A percentile compares a stretch with the other conserved stretches of the same genome.
Conservation (phyloP, 1,139 yeast species). For the Trichomonascaceae sp. region DNA sequence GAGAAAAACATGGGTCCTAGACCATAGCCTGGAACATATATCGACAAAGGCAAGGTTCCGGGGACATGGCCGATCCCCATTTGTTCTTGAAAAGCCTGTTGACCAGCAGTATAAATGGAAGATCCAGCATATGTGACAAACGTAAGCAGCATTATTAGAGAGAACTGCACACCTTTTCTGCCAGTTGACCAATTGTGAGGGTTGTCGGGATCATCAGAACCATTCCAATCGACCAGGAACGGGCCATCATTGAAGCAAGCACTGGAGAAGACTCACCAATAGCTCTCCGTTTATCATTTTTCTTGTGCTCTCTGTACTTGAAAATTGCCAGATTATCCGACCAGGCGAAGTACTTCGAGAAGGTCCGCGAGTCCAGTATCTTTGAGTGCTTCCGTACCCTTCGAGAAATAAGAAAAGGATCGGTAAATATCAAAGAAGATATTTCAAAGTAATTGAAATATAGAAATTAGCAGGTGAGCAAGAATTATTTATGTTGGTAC, state of each 20-base stretch:
- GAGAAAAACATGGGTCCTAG: slow-evolving; percentile 49
- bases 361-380: too few species aligned
- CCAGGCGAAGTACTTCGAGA: too few species aligned
- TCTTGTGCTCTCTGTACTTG: background rate
- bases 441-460: too few species aligned
- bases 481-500: too few species aligned
- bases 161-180: slow-evolving; percentile 36
- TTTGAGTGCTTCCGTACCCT: too few species aligned
- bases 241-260: too few species aligned
- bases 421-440: too few species aligned
- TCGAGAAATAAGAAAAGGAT: too few species aligned
- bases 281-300: too few species aligned
- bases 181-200: slow-evolving; percentile 49
- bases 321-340: too few species aligned
- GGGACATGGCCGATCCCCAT: slow-evolving; percentile 40
- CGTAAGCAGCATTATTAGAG: slow-evolving; percentile 42
- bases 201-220: slow-evolving; percentile 48
- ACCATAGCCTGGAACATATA: slow-evolving; percentile 53
- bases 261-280: too few species aligned
- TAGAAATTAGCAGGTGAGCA: too few species aligned
- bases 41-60: slow-evolving; percentile 45
- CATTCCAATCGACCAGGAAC: slow-evolving; percentile 39
- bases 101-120: slow-evolving; percentile 54
- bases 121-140: slow-evolving; percentile 52
- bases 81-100: slow-evolving; percentile 37